These are phyloP conservation scores for Suillus cothurnatus DNA, from an alignment of 768 basidiomycete species.

Conservation along the genomic window DNA sequence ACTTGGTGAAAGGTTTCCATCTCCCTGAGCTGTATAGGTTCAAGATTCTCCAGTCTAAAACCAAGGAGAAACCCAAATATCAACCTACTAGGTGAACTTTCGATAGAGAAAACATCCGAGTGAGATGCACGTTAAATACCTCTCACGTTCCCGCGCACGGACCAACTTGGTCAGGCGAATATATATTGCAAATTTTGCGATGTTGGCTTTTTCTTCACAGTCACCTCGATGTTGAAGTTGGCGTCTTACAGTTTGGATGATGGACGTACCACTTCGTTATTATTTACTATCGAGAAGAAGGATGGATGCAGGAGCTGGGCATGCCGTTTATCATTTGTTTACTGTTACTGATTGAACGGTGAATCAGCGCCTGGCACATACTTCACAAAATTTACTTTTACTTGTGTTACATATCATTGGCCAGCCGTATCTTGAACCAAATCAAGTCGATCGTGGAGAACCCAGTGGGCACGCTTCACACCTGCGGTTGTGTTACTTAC, in stretches of 20 bases:
- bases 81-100: conserved; percentile 75
- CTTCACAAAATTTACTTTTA: conserved; percentile 10
- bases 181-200: conserved; percentile 26
- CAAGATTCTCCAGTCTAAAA: conserved; percentile 50
- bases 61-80: conserved; percentile 66
- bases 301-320: conserved; percentile 60
- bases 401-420: neutral
- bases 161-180: conserved; percentile 39
- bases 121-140: conserved; percentile 12
- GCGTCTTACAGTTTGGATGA: conserved; percentile 26
- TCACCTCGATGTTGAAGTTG: conserved; percentile 43
- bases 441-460: neutral
- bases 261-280: conserved; percentile 25
- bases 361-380: conserved; percentile 73
- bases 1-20: conserved; percentile 65
- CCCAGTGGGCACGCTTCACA: neutral
- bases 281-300: conserved; percentile 51
- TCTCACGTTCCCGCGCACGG: conserved; percentile 49
- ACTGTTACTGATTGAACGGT: conserved; percentile 53
- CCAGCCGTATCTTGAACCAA: neutral
- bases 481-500: neutral
- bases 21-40: conserved; percentile 58
- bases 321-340: conserved; percentile 56
- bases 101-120: conserved; percentile 35
- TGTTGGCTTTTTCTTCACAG: conserved; percentile 32